Evolutionary conservation across 2,329 filamentous ascomycete genomes (phyloP).

Genomic region (Aspergillus felis): DNA sequence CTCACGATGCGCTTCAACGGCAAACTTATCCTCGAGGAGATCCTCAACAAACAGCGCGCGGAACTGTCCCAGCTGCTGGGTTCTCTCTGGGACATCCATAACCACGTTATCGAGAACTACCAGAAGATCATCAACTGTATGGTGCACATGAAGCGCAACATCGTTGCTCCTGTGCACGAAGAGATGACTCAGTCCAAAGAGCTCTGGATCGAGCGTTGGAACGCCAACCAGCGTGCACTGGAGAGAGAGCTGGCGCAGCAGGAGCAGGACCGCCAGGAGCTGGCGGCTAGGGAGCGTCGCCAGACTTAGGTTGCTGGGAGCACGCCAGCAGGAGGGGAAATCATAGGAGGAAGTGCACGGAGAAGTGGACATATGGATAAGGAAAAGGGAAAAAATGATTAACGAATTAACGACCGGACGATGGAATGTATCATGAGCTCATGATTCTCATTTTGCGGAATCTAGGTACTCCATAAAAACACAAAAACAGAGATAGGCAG

Average conservation of each 20-base stretch:
- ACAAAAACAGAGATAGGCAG: neutral
- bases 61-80: conserved; percentile 14
- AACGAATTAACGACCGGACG: neutral
- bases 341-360: neutral
- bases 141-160: conserved; percentile 11
- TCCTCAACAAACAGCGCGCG: conserved; percentile 4
- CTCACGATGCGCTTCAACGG: conserved; percentile 13
- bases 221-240: neutral
- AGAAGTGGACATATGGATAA: neutral
- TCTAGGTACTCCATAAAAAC: neutral
- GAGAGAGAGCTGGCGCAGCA: neutral
- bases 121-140: conserved; percentile 12
- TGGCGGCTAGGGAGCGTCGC: neutral
- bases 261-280: neutral
- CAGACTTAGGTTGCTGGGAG: neutral
- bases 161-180: conserved; percentile 9
- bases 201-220: conserved; percentile 10
- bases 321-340: neutral
- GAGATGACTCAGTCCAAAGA: conserved; percentile 7
- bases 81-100: conserved; percentile 16
- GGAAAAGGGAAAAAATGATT: neutral
- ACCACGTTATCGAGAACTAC: conserved; percentile 20
- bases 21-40: conserved; percentile 11
- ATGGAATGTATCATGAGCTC: neutral
- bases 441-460: neutral